Conservation (phyloP, 805 yeast species). For the Metschnikowia arizonensis region DNA sequence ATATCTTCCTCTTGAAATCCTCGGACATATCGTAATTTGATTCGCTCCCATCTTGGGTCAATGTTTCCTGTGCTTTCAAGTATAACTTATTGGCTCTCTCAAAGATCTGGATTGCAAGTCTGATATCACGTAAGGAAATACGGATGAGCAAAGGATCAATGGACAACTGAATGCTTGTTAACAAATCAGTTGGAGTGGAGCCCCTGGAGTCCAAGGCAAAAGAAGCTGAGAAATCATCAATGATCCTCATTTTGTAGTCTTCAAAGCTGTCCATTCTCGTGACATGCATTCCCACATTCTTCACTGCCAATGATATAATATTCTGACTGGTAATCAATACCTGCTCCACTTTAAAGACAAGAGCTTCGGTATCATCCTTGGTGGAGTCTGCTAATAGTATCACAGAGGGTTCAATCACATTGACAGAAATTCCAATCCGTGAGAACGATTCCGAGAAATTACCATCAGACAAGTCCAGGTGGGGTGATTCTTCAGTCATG, state of each 20-base stretch:
- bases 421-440: slow-evolving; percentile 53
- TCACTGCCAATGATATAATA: slow-evolving; percentile 60
- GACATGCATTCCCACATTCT: slow-evolving; percentile 82
- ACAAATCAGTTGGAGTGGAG: slow-evolving; percentile 51
- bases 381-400: slow-evolving; percentile 79
- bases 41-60: slow-evolving; percentile 17
- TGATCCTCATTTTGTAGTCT: slow-evolving; percentile 60
- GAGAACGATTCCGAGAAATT: not conserved
- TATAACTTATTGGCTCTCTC: slow-evolving; percentile 64
- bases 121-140: slow-evolving; percentile 80
- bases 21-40: slow-evolving; percentile 48
- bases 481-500: not conserved
- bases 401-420: slow-evolving; percentile 71
- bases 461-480: not conserved
- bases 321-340: slow-evolving; percentile 65
- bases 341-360: slow-evolving; percentile 85
- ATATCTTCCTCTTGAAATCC: slow-evolving; percentile 55
- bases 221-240: slow-evolving; percentile 85
- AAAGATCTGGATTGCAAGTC: slow-evolving; percentile 70
- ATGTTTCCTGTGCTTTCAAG: slow-evolving; percentile 18
- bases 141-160: slow-evolving; percentile 79
- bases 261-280: slow-evolving; percentile 67
- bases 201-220: slow-evolving; percentile 69
- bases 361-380: slow-evolving; percentile 68
- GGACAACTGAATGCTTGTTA: slow-evolving; percentile 64